Base-by-base conservation (phyloP, 164 flowering plant species). In the Taxillus chinensis region DNA sequence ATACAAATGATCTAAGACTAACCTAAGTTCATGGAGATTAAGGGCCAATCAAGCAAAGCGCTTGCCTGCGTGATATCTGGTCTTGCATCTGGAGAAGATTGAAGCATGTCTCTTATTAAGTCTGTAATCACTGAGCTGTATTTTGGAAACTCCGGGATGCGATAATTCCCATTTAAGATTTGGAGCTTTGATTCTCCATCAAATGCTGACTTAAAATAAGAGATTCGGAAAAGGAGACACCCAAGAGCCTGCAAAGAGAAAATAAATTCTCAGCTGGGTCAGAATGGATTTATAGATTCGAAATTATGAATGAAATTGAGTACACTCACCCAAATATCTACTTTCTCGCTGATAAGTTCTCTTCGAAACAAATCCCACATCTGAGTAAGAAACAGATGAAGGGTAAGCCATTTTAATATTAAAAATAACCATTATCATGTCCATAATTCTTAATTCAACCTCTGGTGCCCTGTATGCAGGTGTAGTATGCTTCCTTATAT, bases 1-100 rank as follows among this genome's bases (percentile, higher is more conserved):
- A 70, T 69, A 70, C 69, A 52, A 60, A 74, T 72, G 70, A 76
- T 86, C 96, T 92, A 90, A 68, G 76, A 90, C 96, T 85, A 90
- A 90, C 96, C 92, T 88, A 90, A 82, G 63, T 76, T 89, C 84
- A 88, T 85, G 82, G 81, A 82, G 92, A 86, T 82, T 84, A 88
- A 85, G 83, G 89, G 79, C 92, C 87, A 86, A 91, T 86, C 89
- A 85, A 87, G 95, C 93, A 86, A 84, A 89, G 88, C 80, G 77
- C 98, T 95, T 91, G 96, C 99, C 98, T 95, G 99, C 78, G 89
- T 87, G 87, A 95, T 89, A 77, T 95, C 98, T 77, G 98, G 99
- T 84, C 99, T 77, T 78, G 69, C 79, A 13, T 86, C 89, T 57
- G 98, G 99, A 16, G 92, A 83, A 55, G 86, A 78, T 64, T 89